Base-by-base conservation (phyloP, 441 rosid genomes). In the Erodium texanum region DNA sequence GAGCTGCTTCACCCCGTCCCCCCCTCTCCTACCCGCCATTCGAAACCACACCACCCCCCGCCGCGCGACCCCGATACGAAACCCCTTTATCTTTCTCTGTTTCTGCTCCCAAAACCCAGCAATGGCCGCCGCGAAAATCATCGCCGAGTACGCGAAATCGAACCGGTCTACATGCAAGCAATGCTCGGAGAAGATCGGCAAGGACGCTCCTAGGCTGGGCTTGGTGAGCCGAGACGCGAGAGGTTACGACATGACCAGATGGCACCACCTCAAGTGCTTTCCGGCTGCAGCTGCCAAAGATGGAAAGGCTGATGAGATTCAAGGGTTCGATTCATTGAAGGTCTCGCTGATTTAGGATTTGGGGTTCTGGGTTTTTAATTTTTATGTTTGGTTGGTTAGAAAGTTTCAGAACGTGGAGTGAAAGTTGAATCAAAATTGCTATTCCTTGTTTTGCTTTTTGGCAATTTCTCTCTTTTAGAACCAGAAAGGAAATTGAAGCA, bases 61-160 rank as follows among this genome's bases (percentile, higher is more conserved):
- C 45, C 11, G 29, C 29, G 29, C 29, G 4, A 27, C 29, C 29
- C 29, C 29, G 1, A 27, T 4, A 27, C 29, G 29, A 27, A 27
- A 27, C 29, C 29, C 66, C 24, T 50, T 52, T 3, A 11, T 34
- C 24, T 50, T 52, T 3, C n/a, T 34, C 38, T 41, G 41, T 5
- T 52, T 20, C 68, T 62, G 45, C 14, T 48, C 34, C 20, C 62
- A n/a, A 27, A 29, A 52, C 52, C 3, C 62, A 32, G 38, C n/a
- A 14, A 52, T 76, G 43, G 22, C 76, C 24, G 61, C 85, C 23
- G 7, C 88, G 20, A 81, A 73, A 66, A 71, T 87, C 69, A 70
- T 83, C 16, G 89, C 88, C 0, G 98, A 89, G 80, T 88, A 92
- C 70, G 93, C 98, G 23, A 92, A 88, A 72, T 92, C 97, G 65